Conservation (phyloP, 805 yeast species). For the Teunomyces kruisii region DNA sequence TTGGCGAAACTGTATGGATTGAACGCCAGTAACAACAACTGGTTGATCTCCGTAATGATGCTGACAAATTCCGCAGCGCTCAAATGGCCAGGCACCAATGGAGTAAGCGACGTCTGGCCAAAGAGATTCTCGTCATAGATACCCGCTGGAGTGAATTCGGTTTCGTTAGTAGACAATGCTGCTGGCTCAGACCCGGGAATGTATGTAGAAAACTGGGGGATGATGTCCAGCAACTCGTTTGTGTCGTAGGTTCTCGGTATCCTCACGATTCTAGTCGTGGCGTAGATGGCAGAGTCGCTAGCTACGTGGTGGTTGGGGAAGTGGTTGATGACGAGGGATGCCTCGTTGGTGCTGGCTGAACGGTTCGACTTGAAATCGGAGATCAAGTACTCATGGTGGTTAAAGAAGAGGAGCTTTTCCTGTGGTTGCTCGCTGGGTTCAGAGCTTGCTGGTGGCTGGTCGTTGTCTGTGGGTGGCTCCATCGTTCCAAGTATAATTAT, state of each 20-base stretch:
- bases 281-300: constrained; percentile 23
- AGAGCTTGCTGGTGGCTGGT: not conserved
- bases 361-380: constrained; percentile 24
- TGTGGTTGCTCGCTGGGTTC: not conserved
- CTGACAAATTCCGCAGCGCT: constrained; percentile 33
- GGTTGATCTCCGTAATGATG: constrained; percentile 49
- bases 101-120: constrained; percentile 56
- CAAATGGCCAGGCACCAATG: constrained; percentile 29
- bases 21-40: constrained; percentile 37
- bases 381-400: constrained; percentile 62
- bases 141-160: constrained; percentile 38
- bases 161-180: constrained; percentile 34
- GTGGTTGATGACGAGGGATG: constrained; percentile 55
- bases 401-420: constrained; percentile 46
- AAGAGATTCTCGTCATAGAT: constrained; percentile 40
- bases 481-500: too few relatives aligned
- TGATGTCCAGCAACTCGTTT: constrained; percentile 28
- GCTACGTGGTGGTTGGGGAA: constrained; percentile 59
- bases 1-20: constrained; percentile 26
- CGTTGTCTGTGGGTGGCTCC: not conserved
- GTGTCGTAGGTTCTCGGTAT: constrained; percentile 54
- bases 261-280: constrained; percentile 57
- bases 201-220: constrained; percentile 55
- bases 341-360: constrained; percentile 16
- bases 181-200: constrained; percentile 67